Conservation (phyloP, 2,329 filamentous ascomycete genomes). For the Penicillium occitanis region DNA sequence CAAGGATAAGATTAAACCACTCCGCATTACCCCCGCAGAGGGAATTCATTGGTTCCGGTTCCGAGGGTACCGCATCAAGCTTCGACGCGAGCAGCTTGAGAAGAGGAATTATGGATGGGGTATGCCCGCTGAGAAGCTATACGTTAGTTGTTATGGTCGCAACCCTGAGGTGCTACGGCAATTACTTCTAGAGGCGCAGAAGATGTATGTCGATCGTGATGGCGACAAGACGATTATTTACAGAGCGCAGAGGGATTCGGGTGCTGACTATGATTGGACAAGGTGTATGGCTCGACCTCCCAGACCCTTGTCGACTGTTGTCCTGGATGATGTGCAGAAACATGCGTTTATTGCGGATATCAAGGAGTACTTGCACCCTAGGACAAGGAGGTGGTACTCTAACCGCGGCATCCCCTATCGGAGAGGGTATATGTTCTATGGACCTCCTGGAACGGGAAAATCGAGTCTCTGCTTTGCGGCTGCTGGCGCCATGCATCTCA, state of each 20-base stretch:
- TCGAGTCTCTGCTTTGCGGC: conserved; percentile 69
- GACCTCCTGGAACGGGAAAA: conserved; percentile 78
- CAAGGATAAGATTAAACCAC: conserved; percentile 36
- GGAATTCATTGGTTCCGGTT: conserved; percentile 71
- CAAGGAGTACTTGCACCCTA: conserved; percentile 57
- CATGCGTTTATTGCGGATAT: conserved; percentile 53
- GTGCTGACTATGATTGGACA: conserved; percentile 30
- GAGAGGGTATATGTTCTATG: conserved; percentile 77
- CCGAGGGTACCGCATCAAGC: conserved; percentile 53
- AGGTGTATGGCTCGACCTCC: conserved; percentile 48
- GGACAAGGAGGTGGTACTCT: conserved; percentile 68
- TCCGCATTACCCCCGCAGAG: conserved; percentile 64
- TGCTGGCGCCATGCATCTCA: conserved; percentile 67
- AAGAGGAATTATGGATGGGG: conserved; percentile 25
- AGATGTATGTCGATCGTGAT: conserved; percentile 38
- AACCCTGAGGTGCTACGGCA: conserved; percentile 36
- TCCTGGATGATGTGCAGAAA: conserved; percentile 54
- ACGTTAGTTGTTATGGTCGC: conserved; percentile 38
- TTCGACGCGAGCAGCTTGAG: conserved; percentile 33
- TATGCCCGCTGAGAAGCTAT: conserved; percentile 33
- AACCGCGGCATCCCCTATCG: conserved; percentile 83
- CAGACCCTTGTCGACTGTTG: conserved; percentile 55
- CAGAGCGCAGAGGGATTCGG: conserved; percentile 30
- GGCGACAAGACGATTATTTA: conserved; percentile 41
- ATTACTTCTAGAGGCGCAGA: conserved; percentile 38